phyloP scores from a whole-genome alignment of 2,329 filamentous ascomycete genomes.

The Fusarium austroafricanum region DNA sequence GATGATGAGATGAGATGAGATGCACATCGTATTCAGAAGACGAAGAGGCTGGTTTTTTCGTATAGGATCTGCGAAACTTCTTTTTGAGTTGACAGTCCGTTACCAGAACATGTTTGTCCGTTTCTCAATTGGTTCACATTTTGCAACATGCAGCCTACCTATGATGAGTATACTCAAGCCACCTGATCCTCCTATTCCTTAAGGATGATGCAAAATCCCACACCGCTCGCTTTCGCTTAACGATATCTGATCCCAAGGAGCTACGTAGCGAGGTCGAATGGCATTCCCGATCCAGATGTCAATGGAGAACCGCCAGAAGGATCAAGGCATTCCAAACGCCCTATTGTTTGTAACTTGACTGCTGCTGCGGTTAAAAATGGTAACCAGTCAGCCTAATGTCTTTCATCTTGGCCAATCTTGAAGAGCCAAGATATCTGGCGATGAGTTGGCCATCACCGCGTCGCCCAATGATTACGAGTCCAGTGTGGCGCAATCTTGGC shows the following conservation, averaged over 20 bases:
- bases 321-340: background rate
- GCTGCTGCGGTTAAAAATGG: background rate
- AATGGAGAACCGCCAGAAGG: background rate
- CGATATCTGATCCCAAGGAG: too few species aligned
- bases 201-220: background rate
- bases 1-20: background rate
- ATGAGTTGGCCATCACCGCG: background rate
- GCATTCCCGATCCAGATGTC: background rate
- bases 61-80: too few species aligned
- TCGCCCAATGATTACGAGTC: constrained; percentile 10
- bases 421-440: background rate
- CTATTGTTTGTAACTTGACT: background rate
- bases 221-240: too few species aligned
- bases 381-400: background rate
- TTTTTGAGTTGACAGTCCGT: too few species aligned
- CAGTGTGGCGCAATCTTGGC: constrained; percentile 26
- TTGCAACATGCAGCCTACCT: too few species aligned
- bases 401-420: background rate
- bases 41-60: too few species aligned
- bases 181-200: too few species aligned
- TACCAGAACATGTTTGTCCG: too few species aligned
- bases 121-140: too few species aligned
- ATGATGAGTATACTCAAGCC: too few species aligned
- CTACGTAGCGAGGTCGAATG: too few species aligned
- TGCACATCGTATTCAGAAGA: too few species aligned